Percentiles rank a stretch among this genome's conserved stretches.
These are phyloP conservation scores for Teratosphaeria pseudoeucalypti DNA, from an alignment of 2,329 filamentous ascomycete genomes.

Conservation along the genomic window DNA sequence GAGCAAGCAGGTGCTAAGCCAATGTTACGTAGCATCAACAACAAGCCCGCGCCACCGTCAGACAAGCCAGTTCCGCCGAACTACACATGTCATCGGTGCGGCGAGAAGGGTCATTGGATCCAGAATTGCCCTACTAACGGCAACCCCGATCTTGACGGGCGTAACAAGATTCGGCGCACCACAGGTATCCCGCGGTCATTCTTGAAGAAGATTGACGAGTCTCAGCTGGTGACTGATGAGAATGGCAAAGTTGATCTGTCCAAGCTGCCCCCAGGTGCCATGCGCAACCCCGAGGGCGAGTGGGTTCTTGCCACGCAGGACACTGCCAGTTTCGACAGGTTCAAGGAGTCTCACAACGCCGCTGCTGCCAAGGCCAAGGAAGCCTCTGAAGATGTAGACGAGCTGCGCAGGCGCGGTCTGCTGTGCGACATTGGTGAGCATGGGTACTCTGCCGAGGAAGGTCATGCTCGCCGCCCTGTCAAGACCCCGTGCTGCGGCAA, in stretches of 20 bases:
- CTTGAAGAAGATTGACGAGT: slow-evolving; percentile 84
- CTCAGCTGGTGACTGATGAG: slow-evolving; percentile 49
- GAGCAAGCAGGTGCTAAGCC: slow-evolving; percentile 77
- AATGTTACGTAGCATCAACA: slow-evolving; percentile 24
- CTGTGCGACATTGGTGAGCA: slow-evolving; percentile 95
- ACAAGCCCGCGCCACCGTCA: slow-evolving; percentile 66
- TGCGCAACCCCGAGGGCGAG: slow-evolving; percentile 96
- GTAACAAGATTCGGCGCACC: slow-evolving; percentile 86
- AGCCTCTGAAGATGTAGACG: slow-evolving; percentile 68
- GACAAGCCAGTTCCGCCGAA: slow-evolving; percentile 87
- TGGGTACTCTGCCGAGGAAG: slow-evolving; percentile 71
- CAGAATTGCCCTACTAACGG: slow-evolving; percentile 97
- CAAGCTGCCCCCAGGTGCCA: slow-evolving; percentile 73
- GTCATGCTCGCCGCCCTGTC: slow-evolving; percentile 53
- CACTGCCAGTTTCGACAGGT: slow-evolving; percentile 92
- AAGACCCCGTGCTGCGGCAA: slow-evolving; percentile 97
- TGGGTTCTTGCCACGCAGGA: slow-evolving; percentile 95
- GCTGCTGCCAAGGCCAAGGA: slow-evolving; percentile 68
- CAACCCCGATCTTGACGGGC: slow-evolving; percentile 89
- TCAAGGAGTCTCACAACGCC: slow-evolving; percentile 86
- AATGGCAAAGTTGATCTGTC: slow-evolving; percentile 62
- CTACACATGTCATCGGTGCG: slow-evolving; percentile 93
- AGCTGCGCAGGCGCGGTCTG: slow-evolving; percentile 76
- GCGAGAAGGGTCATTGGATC: slow-evolving; percentile 97
- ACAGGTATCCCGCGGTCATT: slow-evolving; percentile 95